Evolutionary conservation across 2,329 filamentous ascomycete genomes (phyloP), one percentile per base, ranked within the genome.

Genomic region (Aquanectria penicillioides): DNA sequence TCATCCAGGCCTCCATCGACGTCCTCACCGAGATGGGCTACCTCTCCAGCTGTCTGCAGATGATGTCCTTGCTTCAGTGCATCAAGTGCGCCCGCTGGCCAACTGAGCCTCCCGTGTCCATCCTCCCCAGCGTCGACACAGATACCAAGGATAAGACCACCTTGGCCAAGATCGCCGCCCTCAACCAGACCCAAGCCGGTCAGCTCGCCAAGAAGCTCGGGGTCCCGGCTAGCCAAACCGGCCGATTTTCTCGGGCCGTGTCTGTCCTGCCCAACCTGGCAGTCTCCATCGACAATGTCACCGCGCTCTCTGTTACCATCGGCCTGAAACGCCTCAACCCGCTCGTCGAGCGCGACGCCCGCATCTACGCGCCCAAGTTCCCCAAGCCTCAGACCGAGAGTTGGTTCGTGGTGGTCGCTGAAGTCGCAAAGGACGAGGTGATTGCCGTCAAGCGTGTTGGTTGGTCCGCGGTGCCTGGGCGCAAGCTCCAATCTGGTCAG

Each of bases 41-140:
- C 71, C 79, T 93, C 5, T 90, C 89, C 17, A 93, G 90, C 56
- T 93, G 89, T 64, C 81, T 89, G 38, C 86, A 88, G 78, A 94
- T 97, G 88, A 91, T 98, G 62, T 87, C 83, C 13, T 82, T 99
- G 1, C 84, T 99, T 23, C 93, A 98, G 76, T 93, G 89, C 72
- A 90, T 99, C 80, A 99, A 99, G 77, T 92, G 88, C 31, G 95
- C 92, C 3, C 87, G 92, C 50, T 99, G 95, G 95, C 93, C 94
- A 0, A 86, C 88, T 20, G 94, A 97, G 66, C 84, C 89, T 2
- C 88, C 92, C 0, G 77, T 94, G 0, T 87, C 91, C 2, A 91
- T 98, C 66, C 83, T 98, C 8, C 93, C 94, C 0, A 89, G 90
- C 28, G 82, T 97, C 10, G 78, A 83, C 29, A 72, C 69, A 60